Evolutionary conservation across 2,329 filamentous ascomycete species (phyloP), one percentile per base, ranked within the genome.

Genomic region (Aciculosporium take): DNA sequence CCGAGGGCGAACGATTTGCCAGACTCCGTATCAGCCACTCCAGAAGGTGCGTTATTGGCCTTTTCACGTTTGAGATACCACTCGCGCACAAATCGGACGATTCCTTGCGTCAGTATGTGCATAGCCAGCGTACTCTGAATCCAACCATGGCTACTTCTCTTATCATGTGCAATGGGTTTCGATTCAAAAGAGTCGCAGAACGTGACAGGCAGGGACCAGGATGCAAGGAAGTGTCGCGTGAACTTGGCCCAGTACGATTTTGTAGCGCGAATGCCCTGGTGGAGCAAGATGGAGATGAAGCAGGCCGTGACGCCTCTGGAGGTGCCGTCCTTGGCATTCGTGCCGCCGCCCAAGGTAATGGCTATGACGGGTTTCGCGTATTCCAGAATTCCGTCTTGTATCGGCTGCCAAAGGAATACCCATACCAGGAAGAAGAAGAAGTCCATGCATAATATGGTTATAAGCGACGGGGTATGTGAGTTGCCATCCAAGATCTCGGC

Each of bases 301-400:
- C 81, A 86, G 31, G 81, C 74, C 39, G 83, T 69, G 36, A 84
- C 76, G 54, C 81, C 84, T 53, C 79, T 77, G 42, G 79, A 79
- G 4, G 80, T 77, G 39, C 79, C 78, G 45, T 79, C 74, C 50
- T 72, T 74, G 7, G 77, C 76, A 48, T 73, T 78, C 7, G 78
- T 81, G 45, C 86, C 86, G 45, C 87, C 88, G 47, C 88, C 88
- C 9, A 95, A 67, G 0, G 87, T 93, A 44, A 94, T 78, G 44
- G 88, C 88, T 55, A 95, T 93, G 56, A 94, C 86, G 44, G 89
- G 84, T 61, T 95, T 89, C 45, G 88, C 86, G 40, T 94, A 72
- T 57, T 95, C 88, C 51, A 95, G 71, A 44, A 89, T 81, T 55
- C 93, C 81, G 56, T 85, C 84, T 58, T 94, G 88, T 48, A 89